Evolutionary conservation across 768 basidiomycete species (phyloP), one percentile per base, ranked within the genome.

Genomic region (Boletus pseudopeckii): DNA sequence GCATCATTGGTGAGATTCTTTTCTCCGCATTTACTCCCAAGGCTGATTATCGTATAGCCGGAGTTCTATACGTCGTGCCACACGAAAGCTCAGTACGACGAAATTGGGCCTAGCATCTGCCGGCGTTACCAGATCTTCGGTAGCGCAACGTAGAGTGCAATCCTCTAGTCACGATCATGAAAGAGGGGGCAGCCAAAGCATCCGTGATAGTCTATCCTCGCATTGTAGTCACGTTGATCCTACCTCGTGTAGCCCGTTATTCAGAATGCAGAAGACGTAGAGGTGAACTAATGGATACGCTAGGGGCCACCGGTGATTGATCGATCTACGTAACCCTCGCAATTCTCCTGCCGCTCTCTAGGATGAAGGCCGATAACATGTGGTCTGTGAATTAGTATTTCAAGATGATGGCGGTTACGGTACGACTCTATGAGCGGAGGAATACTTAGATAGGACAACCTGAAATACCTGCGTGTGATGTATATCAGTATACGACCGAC

Each of bases 1-100:
- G 97, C 95, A 6, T 94, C 92, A 48, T 79, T 96, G 62, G 92
- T 95, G 59, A 72, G 85, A 77, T 11, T 18, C 4, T 28, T 34
- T 24, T 18, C 26, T 43, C 37, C 24, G 20, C 20, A 32, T 38
- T 28, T 26, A 10, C 17, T 50, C 33, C 13, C 38, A 11, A 45
- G 36, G 33, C 38, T 61, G 28, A 61, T 40, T 20, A 17, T 14
- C 46, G 50, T 57, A 22, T 64, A 95, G 90, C 93, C 95, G 62
- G 94, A 96, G 64, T 98, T 98, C 71, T 95, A 95, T 74, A 85
- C 86, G 7, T 94, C 85, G 47, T 95, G 92, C 73, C 94, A 94
- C 74, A 92, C 90, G 45, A 92, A 94, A 69, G 91, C 89, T 20
- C 92, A 97, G 63, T 97, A 96, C 67, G 92, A 94, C 67, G 92